phyloP scores from a whole-genome alignment of 2,329 filamentous ascomycete genomes.

The Aspergillus unguis region DNA sequence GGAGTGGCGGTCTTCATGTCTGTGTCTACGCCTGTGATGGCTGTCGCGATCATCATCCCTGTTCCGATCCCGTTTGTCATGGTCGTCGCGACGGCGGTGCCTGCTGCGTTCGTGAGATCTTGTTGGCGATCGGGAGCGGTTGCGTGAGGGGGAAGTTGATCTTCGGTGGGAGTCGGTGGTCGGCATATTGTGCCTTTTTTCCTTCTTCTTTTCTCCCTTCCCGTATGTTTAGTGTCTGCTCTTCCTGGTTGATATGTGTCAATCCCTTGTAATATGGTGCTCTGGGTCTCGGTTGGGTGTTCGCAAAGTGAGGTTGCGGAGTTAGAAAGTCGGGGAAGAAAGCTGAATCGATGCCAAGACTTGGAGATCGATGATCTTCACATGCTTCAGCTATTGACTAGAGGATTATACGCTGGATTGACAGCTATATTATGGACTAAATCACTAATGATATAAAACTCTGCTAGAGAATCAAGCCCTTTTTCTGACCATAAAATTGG shows the following conservation, averaged over 20 bases:
- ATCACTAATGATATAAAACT: too few relatives aligned
- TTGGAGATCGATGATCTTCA: slow-evolving; percentile 5
- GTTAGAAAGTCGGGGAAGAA: not conserved
- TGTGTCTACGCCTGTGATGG: slow-evolving; percentile 13
- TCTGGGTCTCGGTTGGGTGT: not conserved
- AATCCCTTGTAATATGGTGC: not conserved
- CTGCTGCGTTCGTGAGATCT: slow-evolving; percentile 23
- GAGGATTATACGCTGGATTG: too few relatives aligned
- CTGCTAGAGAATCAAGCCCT: too few relatives aligned
- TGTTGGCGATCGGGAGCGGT: slow-evolving; percentile 39
- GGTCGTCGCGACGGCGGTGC: slow-evolving; percentile 22
- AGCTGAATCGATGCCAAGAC: slow-evolving; percentile 13
- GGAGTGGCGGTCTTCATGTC: slow-evolving; percentile 14
- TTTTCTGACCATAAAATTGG: too few relatives aligned
- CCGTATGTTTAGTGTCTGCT: not conserved
- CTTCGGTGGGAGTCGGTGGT: not conserved
- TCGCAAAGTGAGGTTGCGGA: not conserved
- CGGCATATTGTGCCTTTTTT: slow-evolving; percentile 10
- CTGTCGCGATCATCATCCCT: slow-evolving; percentile 3
- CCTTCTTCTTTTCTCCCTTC: slow-evolving; percentile 5
- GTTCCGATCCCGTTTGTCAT: not conserved
- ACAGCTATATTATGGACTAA: too few relatives aligned
- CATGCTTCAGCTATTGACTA: not conserved
- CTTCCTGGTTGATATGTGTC: too few relatives aligned
- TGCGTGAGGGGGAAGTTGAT: slow-evolving; percentile 22